Base-by-base conservation (phyloP, 2,329 filamentous ascomycete genomes). In the Fusarium xyrophilum region DNA sequence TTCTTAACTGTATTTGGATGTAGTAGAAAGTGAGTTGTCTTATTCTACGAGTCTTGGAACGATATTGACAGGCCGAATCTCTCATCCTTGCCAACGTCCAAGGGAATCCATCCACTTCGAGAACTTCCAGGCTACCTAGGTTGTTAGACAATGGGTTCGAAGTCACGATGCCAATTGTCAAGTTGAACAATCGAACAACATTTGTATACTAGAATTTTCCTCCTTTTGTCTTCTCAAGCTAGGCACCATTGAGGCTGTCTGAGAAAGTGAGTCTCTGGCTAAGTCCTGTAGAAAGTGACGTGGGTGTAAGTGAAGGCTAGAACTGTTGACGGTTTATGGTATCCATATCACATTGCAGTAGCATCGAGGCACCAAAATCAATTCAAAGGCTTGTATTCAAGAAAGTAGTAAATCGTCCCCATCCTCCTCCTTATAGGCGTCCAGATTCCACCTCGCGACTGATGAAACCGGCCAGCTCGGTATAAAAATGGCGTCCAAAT, bases 311-410 rank as follows among this genome's bases (percentile, higher is more conserved):
- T 50, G 21, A 50, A n/a, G 30, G 7, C 21, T 15, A 15, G 30
- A 27, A 21, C 11, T 58, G 28, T n/a, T n/a, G 7, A 32, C 4
- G 14, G 12, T 36, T 15, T 27, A 33, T 44, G 21, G 25, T 7
- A 19, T 17, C 39, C 17, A 30, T 25, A 7, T 38, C 39, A 56
- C 23, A n/a, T 32, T 19, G 3, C 32, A 4, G 19, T 14, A 23
- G n/a, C 5, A 15, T 43, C 14, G 27, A 14, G 9, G 19, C 12
- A 40, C 17, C 17, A 43, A 13, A 23, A 13, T 52, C 17, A 25
- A 52, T 62, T 42, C 64, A 70, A 57, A 39, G 65, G 62, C 56
- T 59, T 69, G 62, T 69, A 74, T 74, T 65, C 13, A 73, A 65
- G 69, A 73, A 73, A 50, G 40, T 54, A 35, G 47, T 7, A 61